A percentile compares a stretch with the other conserved stretches of the same genome.
These are phyloP conservation scores for Phialocephala sp. DNA, from an alignment of 2,329 filamentous ascomycete species.

Conservation along the genomic window DNA sequence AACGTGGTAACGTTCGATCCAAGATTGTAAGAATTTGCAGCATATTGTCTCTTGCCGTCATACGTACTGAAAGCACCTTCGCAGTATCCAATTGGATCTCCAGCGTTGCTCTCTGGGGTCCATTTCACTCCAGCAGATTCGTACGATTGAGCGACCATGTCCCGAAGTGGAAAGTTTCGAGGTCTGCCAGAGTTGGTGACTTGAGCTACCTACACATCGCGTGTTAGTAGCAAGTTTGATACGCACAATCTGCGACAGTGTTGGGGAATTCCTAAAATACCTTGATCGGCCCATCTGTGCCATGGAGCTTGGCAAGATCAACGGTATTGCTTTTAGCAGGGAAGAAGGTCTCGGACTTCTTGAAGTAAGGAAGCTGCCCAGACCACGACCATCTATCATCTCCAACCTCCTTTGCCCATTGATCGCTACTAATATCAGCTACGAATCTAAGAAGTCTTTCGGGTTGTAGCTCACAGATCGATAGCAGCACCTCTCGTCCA, in stretches of 20 bases:
- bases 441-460: not conserved
- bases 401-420: slow-evolving; percentile 48
- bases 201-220: slow-evolving; percentile 24
- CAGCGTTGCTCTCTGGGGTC: slow-evolving; percentile 46
- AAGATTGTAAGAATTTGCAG: slow-evolving; percentile 38
- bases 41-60: slow-evolving; percentile 39
- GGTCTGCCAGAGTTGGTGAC: slow-evolving; percentile 37
- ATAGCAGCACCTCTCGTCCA: slow-evolving; percentile 36
- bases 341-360: slow-evolving; percentile 40
- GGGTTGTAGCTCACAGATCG: slow-evolving; percentile 46
- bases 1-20: slow-evolving; percentile 36
- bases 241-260: not conserved
- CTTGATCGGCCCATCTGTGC: slow-evolving; percentile 41
- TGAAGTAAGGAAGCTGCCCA: slow-evolving; percentile 52
- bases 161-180: slow-evolving; percentile 48
- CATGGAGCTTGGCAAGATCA: slow-evolving; percentile 36
- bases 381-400: slow-evolving; percentile 53
- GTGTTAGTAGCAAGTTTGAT: not conserved
- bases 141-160: slow-evolving; percentile 47
- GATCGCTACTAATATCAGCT: slow-evolving; percentile 49
- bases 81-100: slow-evolving; percentile 40
- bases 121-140: slow-evolving; percentile 40
- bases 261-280: not conserved
- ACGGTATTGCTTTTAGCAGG: slow-evolving; percentile 20
- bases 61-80: slow-evolving; percentile 42